Evolutionary conservation across 1,284 basidiomycete species (phyloP).

Genomic region (Golubevia pallescens): DNA sequence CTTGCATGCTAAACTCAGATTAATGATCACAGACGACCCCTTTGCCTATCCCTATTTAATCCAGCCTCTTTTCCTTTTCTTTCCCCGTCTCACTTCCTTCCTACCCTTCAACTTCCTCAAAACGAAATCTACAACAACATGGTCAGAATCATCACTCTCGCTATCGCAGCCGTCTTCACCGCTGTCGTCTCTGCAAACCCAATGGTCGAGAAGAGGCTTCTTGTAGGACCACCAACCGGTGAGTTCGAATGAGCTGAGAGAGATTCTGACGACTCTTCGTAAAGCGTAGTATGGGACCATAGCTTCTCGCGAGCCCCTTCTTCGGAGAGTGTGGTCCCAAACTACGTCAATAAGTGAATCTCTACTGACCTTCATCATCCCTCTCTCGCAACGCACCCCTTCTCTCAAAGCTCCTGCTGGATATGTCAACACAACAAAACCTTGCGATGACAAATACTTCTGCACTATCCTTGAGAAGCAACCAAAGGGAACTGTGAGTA

Average conservation of each 20-base stretch:
- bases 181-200: not conserved
- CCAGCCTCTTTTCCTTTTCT: not conserved
- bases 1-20: not conserved
- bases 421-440: too few species aligned
- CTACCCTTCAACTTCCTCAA: not conserved
- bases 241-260: not conserved
- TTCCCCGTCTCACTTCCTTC: not conserved
- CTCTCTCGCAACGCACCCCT: too few species aligned
- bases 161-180: not conserved
- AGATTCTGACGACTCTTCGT: too few species aligned
- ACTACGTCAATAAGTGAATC: too few species aligned
- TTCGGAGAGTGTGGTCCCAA: too few species aligned
- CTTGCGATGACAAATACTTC: too few species aligned
- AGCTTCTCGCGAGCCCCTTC: too few species aligned
- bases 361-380: too few species aligned
- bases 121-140: not conserved
- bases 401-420: too few species aligned
- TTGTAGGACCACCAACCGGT: not conserved
- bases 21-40: not conserved
- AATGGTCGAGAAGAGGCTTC: not conserved
- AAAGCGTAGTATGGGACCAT: too few species aligned
- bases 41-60: not conserved
- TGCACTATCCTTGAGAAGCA: too few species aligned
- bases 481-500: too few species aligned
- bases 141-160: not conserved